Percentiles rank a stretch among this genome's conserved stretches.
Conservation (phyloP, 140 eudicot species). For the Erigeron philadelphicus region DNA sequence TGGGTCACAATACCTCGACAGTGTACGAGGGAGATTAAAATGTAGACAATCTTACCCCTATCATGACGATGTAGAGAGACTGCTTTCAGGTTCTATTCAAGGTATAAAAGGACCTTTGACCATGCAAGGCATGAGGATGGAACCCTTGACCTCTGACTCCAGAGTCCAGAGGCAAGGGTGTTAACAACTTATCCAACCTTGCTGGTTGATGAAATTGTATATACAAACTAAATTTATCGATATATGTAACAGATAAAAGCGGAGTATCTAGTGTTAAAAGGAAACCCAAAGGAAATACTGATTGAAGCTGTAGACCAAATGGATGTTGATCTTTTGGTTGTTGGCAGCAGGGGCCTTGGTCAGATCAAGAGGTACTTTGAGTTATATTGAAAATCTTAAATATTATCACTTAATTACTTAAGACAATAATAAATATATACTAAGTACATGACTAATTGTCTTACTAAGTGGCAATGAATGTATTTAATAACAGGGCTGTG, state of each 20-base stretch:
- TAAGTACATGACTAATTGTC: background rate
- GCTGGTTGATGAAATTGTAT: no score
- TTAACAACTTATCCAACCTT: no score
- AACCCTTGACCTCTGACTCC: no score
- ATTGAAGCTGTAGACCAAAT: constrained; percentile 52
- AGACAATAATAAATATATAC: background rate
- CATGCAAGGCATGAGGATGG: no score
- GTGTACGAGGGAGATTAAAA: no score
- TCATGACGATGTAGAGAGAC: no score
- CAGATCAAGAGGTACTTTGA: constrained; percentile 46
- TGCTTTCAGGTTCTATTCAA: no score
- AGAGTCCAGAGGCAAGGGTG: no score
- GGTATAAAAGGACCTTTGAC: no score
- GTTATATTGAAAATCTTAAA: background rate
- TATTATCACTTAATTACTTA: background rate
- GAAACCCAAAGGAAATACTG: constrained; percentile 56
- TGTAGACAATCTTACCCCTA: no score
- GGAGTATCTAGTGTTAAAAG: constrained; percentile 42
- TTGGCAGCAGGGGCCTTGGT: constrained; percentile 74
- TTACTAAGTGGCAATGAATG: background rate
- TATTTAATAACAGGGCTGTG: constrained; percentile 31
- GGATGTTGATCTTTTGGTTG: constrained; percentile 54
- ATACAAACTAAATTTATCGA: background rate
- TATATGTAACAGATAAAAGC: constrained; percentile 33
- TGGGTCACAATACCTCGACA: no score